These are phyloP conservation scores for Trypethelium eluteriae DNA, from an alignment of 495 filamentous ascomycete species.

Conservation along the genomic window DNA sequence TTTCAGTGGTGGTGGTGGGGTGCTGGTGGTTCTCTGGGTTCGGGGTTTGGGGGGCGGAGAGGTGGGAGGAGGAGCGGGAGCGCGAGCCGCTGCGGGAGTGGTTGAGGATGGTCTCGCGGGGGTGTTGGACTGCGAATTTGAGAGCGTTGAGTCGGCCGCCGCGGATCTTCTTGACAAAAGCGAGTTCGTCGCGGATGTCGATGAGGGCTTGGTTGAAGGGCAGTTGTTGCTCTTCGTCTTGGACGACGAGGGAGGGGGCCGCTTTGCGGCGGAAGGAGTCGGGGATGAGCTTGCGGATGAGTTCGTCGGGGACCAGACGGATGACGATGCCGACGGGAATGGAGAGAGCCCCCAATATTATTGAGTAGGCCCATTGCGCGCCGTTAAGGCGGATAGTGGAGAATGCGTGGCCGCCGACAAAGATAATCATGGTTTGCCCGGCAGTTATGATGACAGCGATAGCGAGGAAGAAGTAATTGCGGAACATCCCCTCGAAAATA, in stretches of 20 bases:
- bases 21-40: constrained; percentile 24
- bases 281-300: constrained; percentile 50
- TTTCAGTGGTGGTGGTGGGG: constrained; percentile 33
- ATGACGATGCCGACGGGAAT: constrained; percentile 65
- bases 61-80: constrained; percentile 58
- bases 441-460: constrained; percentile 80
- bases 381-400: constrained; percentile 53
- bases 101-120: constrained; percentile 62
- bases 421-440: constrained; percentile 71
- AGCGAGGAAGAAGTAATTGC: constrained; percentile 73
- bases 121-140: constrained; percentile 75
- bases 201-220: constrained; percentile 42
- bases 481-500: constrained; percentile 74
- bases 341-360: constrained; percentile 63
- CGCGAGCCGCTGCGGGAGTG: constrained; percentile 66
- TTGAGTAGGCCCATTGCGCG: constrained; percentile 64
- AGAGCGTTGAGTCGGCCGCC: constrained; percentile 84
- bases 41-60: constrained; percentile 56
- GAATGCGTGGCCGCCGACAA: constrained; percentile 67
- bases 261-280: constrained; percentile 27
- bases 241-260: constrained; percentile 41
- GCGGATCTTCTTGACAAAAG: constrained; percentile 60
- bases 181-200: constrained; percentile 37
- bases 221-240: constrained; percentile 66
- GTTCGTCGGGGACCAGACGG: constrained; percentile 65